A percentile compares a stretch with the other conserved stretches of the same genome.
phyloP scores from a whole-genome alignment of 441 rosid genomes.

The Adansonia grandidieri region DNA sequence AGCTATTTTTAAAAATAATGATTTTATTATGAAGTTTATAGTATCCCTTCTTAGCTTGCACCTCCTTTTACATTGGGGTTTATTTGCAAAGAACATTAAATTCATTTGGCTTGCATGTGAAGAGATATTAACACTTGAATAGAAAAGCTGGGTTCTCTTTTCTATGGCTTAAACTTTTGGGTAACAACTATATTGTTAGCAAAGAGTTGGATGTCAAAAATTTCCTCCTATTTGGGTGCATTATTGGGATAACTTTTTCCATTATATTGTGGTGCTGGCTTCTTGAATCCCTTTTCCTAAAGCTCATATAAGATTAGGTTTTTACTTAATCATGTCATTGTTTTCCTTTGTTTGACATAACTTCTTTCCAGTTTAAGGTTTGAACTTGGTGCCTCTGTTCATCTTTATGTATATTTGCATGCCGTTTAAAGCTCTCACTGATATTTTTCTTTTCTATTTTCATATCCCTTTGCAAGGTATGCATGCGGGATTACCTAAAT shows the following conservation, averaged over 20 bases:
- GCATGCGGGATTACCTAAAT: slow-evolving; percentile 82
- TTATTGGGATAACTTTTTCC: background rate
- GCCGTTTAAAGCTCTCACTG: background rate
- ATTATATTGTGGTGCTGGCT: background rate
- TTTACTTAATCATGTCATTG: background rate
- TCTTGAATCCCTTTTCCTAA: background rate
- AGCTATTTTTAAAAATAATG: no score
- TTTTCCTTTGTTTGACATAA: background rate
- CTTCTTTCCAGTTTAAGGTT: background rate
- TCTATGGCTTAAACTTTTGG: background rate
- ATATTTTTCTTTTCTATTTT: slow-evolving; percentile 6
- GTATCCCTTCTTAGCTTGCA: no score
- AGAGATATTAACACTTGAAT: no score
- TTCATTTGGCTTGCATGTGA: no score
- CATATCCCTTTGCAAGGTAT: slow-evolving; percentile 53
- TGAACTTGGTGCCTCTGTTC: background rate
- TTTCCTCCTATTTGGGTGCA: background rate
- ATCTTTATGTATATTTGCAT: background rate
- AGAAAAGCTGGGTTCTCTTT: background rate
- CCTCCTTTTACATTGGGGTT: no score
- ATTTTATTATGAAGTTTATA: no score
- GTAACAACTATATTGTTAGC: background rate
- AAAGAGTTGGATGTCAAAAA: background rate
- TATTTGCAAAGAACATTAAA: no score
- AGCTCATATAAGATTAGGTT: background rate